Evolutionary conservation across 352 stramenopile species (phyloP).

Genomic region (Globisporangium spinosum): DNA sequence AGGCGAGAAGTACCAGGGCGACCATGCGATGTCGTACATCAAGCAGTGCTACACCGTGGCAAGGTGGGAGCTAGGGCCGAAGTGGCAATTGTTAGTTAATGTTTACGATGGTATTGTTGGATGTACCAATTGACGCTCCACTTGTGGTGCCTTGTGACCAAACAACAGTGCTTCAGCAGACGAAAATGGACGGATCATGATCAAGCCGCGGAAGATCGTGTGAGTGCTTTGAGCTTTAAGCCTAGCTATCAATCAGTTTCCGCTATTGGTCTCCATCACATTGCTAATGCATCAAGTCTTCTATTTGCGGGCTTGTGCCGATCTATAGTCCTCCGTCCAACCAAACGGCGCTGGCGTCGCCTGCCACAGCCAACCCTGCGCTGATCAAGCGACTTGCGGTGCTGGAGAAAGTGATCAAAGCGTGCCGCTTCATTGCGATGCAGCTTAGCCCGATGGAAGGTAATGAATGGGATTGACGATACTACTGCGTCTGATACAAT

Average conservation of each 20-base stretch:
- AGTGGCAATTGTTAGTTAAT: background rate
- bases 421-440: constrained; percentile 78
- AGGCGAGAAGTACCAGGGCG: constrained; percentile 71
- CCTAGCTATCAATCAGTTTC: no score
- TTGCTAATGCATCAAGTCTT: background rate
- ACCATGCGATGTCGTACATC: constrained; percentile 80
- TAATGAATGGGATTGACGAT: constrained; percentile 14
- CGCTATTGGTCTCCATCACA: background rate
- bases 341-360: constrained; percentile 6
- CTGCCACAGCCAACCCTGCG: constrained; percentile 26
- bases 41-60: constrained; percentile 87
- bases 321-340: constrained; percentile 14
- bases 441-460: constrained; percentile 73
- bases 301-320: background rate
- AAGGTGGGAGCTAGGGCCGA: constrained; percentile 28
- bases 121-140: background rate
- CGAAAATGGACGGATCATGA: constrained; percentile 76
- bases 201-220: constrained; percentile 65
- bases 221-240: constrained; percentile 20
- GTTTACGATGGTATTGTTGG: background rate
- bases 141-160: background rate
- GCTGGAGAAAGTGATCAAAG: constrained; percentile 76
- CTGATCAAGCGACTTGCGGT: constrained; percentile 55
- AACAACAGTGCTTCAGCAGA: constrained; percentile 62
- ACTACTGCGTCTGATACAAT: background rate